These are phyloP conservation scores for Puccinia hordei DNA, from an alignment of 1,284 basidiomycete species.

Conservation along the genomic window DNA sequence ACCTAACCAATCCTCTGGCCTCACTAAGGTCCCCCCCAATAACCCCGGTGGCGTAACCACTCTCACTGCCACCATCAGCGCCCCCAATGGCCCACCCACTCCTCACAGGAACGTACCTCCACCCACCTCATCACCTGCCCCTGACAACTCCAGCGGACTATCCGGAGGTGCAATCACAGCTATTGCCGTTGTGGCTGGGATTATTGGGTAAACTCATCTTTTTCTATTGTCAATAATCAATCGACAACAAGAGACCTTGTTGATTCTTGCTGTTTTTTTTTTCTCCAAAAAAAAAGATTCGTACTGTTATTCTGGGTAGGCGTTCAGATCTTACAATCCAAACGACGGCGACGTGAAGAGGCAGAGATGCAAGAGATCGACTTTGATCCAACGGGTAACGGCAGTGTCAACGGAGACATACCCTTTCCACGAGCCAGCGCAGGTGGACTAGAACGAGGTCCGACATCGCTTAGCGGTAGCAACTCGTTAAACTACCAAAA, in stretches of 20 bases:
- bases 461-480: neutral
- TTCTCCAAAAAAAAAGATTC: neutral
- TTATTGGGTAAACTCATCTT: slow-evolving; percentile 20
- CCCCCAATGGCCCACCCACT: neutral
- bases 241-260: no score
- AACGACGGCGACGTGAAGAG: slow-evolving; percentile 21
- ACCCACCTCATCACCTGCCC: neutral
- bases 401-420: slow-evolving; percentile 24
- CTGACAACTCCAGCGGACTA: slow-evolving; percentile 8
- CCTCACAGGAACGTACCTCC: neutral
- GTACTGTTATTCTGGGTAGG: slow-evolving; percentile 45
- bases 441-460: neutral
- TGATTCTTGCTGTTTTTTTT: neutral
- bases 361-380: slow-evolving; percentile 42
- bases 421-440: neutral
- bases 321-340: slow-evolving; percentile 37
- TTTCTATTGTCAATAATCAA: neutral
- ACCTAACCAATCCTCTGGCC: no score
- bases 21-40: neutral
- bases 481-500: neutral
- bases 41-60: neutral
- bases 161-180: slow-evolving; percentile 25
- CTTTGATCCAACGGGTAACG: slow-evolving; percentile 28
- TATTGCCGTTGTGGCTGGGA: slow-evolving; percentile 35
- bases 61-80: neutral